A percentile compares a stretch with the other conserved stretches of the same genome.
Evolutionary conservation across 83 land plant genomes (phyloP).

Genomic region (Picea mariana): DNA sequence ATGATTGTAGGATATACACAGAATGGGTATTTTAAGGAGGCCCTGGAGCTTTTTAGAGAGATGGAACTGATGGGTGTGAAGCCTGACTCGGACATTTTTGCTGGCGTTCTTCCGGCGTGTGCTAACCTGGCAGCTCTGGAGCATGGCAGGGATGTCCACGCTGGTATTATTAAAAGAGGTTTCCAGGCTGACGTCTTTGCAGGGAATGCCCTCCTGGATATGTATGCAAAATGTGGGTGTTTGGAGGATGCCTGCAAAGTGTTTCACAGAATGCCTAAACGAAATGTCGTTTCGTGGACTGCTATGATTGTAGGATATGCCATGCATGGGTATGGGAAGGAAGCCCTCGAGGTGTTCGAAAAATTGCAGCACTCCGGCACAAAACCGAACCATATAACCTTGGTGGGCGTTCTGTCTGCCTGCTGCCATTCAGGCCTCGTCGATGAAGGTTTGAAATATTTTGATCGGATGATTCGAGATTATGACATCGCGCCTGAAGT

Average conservation of each 20-base stretch:
- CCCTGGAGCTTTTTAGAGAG: conserved; percentile 13
- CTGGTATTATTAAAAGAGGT: neutral
- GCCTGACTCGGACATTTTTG: conserved; percentile 29
- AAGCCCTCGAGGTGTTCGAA: neutral
- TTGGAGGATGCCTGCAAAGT: neutral
- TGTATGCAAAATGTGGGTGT: conserved; percentile 20
- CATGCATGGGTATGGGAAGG: neutral
- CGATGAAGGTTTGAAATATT: neutral
- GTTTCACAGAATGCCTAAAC: neutral
- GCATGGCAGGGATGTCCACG: conserved; percentile 12
- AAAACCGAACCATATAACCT: neutral
- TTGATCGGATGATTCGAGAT: neutral
- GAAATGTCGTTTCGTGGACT: neutral
- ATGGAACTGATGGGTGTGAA: neutral
- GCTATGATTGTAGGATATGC: neutral
- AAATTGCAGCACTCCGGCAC: neutral
- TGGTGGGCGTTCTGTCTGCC: neutral
- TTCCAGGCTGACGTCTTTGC: conserved; percentile 1
- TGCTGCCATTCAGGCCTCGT: neutral
- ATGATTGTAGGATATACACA: conserved; percentile 18
- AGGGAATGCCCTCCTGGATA: conserved; percentile 17
- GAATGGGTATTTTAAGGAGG: conserved; percentile 10
- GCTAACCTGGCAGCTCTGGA: neutral
- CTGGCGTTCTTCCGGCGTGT: conserved; percentile 20
- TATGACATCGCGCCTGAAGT: neutral